A percentile compares a stretch with the other conserved stretches of the same genome.
Conservation (phyloP, 108 stramenopile species). For the Craspedostauros australis region DNA sequence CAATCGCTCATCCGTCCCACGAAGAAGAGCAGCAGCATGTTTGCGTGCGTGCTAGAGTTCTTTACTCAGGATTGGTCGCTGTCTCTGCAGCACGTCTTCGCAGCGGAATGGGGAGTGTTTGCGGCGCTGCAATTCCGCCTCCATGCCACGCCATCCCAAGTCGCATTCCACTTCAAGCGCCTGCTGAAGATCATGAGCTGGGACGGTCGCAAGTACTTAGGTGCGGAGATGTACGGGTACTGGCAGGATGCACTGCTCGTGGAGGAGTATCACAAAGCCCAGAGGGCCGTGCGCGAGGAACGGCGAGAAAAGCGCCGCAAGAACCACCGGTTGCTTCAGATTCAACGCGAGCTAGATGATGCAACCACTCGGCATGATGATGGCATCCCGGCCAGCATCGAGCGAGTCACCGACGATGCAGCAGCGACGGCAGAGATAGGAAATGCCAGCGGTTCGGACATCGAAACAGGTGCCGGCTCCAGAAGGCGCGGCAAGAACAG, state of each 20-base stretch:
- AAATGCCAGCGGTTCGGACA: no score
- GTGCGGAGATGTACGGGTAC: conserved; percentile 59
- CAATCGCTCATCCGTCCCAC: conserved; percentile 61
- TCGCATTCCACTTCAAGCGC: conserved; percentile 84
- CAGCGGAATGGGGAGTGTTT: conserved; percentile 83
- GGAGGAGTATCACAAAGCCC: conserved; percentile 36
- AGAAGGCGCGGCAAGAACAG: no score
- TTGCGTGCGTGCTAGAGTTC: conserved; percentile 75
- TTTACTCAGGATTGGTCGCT: conserved; percentile 84
- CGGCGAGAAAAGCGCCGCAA: conserved; percentile 37
- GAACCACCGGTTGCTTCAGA: conserved; percentile 37
- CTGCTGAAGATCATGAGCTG: conserved; percentile 62
- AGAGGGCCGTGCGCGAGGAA: conserved; percentile 29
- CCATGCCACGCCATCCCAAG: conserved; percentile 68
- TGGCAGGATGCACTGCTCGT: conserved; percentile 69
- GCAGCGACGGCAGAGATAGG: no score
- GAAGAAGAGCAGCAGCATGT: conserved; percentile 56
- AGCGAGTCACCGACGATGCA: neutral
- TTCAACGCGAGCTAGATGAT: conserved; percentile 54
- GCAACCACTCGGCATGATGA: neutral
- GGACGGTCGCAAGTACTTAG: conserved; percentile 61
- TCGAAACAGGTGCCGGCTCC: no score
- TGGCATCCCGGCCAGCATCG: neutral
- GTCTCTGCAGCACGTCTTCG: conserved; percentile 67
- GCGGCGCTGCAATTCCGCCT: conserved; percentile 75